Evolutionary conservation across 2,329 filamentous ascomycete species (phyloP), one percentile per base, ranked within the genome.

Genomic region (Fusarium palustre): DNA sequence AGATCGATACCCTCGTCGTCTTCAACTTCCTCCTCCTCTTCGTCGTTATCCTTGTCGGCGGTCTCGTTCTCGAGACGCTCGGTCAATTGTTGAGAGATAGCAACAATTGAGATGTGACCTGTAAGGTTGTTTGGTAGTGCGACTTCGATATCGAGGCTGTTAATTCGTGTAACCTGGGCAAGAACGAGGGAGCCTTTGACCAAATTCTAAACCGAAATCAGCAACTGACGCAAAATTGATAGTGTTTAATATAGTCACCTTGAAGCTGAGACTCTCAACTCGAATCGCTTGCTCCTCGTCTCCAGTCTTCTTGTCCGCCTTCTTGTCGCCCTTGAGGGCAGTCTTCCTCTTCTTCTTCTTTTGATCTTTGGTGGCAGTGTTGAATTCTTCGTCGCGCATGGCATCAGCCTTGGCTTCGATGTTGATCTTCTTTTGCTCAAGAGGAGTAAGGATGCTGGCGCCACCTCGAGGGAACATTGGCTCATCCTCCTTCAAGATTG

Each of bases 341-440:
- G 77, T 77, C 81, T 84, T 91, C 74, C 82, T 88, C 78, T 81
- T 86, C 81, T 87, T 90, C 78, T 86, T 88, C 72, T 75, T 80
- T 53, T 74, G 71, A 15, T 73, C 64, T 65, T 86, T 84, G 30
- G 80, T 76, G 43, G 81, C 80, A 59, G 85, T 84, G 52, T 83
- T 81, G 48, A 87, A 88, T 71, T 91, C 87, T 74, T 97, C 91
- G 80, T 98, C 96, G 77, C 95, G 96, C 39, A 97, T 83, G 41
- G 94, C 96, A 83, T 99, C 96, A 74, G 91, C 90, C 76, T 92
- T 96, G 46, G 96, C 96, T 80, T 98, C 92, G 61, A 97, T 91
- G 75, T 96, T 91, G 68, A 99, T 98, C 80, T 98, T 93, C 82
- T 97, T 97, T 78, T 97, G 92, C 79, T 99, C 96, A 53, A 99